Percentiles rank a stretch among this genome's conserved stretches.
These are phyloP conservation scores for Syzygium syzygioides DNA, from an alignment of 441 rosid species.

Conservation along the genomic window DNA sequence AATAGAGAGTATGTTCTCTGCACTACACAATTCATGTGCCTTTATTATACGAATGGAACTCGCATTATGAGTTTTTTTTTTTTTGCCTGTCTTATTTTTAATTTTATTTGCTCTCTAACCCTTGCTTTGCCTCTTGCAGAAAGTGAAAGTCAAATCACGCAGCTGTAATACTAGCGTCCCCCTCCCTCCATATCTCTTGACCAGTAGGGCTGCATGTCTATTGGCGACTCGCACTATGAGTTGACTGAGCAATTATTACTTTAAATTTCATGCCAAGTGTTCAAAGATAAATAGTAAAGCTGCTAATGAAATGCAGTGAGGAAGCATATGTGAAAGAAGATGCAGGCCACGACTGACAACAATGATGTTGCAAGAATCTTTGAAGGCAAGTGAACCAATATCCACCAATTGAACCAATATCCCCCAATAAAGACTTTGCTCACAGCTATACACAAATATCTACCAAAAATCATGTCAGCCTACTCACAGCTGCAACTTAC, in stretches of 20 bases:
- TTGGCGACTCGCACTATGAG: not conserved
- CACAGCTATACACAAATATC: not conserved
- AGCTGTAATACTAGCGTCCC: too few species aligned
- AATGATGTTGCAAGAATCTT: not conserved
- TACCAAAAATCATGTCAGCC: not conserved
- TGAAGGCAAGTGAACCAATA: not conserved
- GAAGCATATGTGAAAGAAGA: not conserved
- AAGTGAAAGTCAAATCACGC: too few species aligned
- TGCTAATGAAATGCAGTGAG: not conserved
- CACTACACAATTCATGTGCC: not conserved
- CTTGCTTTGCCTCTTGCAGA: too few species aligned
- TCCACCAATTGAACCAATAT: not conserved
- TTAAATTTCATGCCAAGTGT: not conserved
- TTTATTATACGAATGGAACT: not conserved
- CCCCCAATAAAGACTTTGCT: not conserved
- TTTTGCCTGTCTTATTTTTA: too few species aligned
- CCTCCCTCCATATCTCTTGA: too few species aligned
- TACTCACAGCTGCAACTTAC: slow-evolving; percentile 84
- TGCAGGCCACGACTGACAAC: not conserved
- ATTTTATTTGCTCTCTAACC: too few species aligned
- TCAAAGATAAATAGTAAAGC: not conserved
- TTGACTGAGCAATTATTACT: not conserved
- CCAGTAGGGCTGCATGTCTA: too few species aligned
- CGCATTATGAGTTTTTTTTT: too few species aligned
- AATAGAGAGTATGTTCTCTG: not conserved